Evolutionary conservation across 106 monocot species (phyloP), one percentile per base, ranked within the genome.

Genomic region (Apostasia ramifera): DNA sequence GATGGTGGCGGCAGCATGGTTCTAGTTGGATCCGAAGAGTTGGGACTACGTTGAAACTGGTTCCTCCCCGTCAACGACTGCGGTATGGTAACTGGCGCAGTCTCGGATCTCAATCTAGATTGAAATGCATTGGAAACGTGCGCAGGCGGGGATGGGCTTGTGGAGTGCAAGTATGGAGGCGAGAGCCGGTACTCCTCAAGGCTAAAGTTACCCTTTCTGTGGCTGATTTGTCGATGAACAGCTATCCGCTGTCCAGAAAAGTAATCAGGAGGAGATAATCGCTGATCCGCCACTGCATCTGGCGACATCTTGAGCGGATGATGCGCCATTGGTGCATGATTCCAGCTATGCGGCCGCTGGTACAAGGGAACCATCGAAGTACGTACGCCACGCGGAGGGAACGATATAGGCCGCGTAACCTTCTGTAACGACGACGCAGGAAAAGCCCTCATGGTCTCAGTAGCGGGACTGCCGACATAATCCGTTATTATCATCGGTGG

Each of bases 391-490:
- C 76, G 74, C n/a, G 55, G 43, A 14, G 82, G 91, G 55, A 71
- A 83, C 6, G 81, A 78, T 45, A 71, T 62, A 2, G 88, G 60
- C 2, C 53, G 66, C 10, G 5, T 59, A 26, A 26, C 26, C 26
- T 26, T 26, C 6, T 67, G 80, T 2, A 77, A 47, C 2, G 76
- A 82, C 40, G 91, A 95, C 37, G 92, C 64, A 5, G 92, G 89
- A 60, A 93, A 90, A 0, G 81, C 70, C 1, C 85, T 57, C 80
- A 90, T 71, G 0, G 98, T 89, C 40, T 89, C 97, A 1, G 97
- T 82, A 8, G 87, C 87, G 4, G 97, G 97, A 71, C 92, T 92
- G 11, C 93, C 90, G 0, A 99, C 98, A 65, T 99, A 99, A 66
- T 99, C 90, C 3, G 75, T 6, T 42, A 99, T 99, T 49, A 99